Percentiles rank a stretch among this genome's conserved stretches.
Evolutionary conservation across 169 alveolate genomes (phyloP).

Genomic region (Sarcocystis neurona): DNA sequence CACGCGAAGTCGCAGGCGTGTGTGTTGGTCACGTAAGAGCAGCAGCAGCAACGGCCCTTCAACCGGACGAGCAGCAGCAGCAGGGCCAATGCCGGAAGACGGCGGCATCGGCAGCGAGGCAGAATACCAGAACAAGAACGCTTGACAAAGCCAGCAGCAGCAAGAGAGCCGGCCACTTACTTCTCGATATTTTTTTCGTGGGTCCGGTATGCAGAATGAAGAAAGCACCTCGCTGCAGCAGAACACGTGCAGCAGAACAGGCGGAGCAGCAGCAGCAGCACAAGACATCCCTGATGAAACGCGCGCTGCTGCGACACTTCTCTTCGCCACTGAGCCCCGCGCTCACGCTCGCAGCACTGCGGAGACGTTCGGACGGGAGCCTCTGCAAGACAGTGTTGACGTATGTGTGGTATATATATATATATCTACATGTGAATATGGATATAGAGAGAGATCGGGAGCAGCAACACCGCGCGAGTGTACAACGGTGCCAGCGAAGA

Average conservation of each 20-base stretch:
- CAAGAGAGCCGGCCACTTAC: too few relatives aligned
- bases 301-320: background rate
- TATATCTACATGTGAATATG: background rate
- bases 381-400: background rate
- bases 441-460: too few relatives aligned
- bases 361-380: background rate
- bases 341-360: background rate
- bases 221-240: constrained; percentile 53
- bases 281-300: background rate
- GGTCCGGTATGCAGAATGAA: constrained; percentile 46
- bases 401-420: background rate
- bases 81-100: too few relatives aligned
- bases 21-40: too few relatives aligned
- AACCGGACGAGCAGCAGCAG: too few relatives aligned
- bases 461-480: too few relatives aligned
- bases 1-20: too few relatives aligned
- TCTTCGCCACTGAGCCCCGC: background rate
- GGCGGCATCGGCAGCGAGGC: too few relatives aligned
- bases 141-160: too few relatives aligned
- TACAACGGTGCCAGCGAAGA: too few relatives aligned
- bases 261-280: background rate
- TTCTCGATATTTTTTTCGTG: constrained; percentile 53
- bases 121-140: too few relatives aligned
- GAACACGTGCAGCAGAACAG: background rate
- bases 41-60: too few relatives aligned